Evolutionary conservation across 176 grass and related monocot genomes (phyloP).

Genomic region (Leersia perrieri): DNA sequence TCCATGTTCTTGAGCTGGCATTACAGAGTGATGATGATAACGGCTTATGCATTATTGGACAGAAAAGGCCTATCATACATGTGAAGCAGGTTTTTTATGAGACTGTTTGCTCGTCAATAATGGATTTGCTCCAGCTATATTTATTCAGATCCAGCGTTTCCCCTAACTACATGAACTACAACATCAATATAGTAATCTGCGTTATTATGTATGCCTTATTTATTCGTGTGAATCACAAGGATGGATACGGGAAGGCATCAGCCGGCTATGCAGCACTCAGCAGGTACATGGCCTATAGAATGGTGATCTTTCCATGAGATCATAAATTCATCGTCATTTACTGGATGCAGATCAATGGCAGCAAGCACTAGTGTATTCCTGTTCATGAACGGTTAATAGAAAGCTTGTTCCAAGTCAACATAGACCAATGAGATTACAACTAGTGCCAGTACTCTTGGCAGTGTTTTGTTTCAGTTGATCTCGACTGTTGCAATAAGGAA

Average conservation of each 20-base stretch:
- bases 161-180: neutral
- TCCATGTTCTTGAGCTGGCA: conserved; percentile 27
- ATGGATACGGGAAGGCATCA: neutral
- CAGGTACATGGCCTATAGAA: neutral
- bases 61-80: neutral
- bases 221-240: conserved; percentile 7
- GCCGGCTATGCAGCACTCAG: neutral
- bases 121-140: conserved; percentile 20
- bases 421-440: neutral
- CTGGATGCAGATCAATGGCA: neutral
- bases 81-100: conserved; percentile 22
- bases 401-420: neutral
- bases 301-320: conserved; percentile 6
- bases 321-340: neutral
- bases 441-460: neutral
- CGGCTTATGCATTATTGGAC: neutral
- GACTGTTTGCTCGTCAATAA: conserved; percentile 14
- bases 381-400: neutral
- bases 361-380: neutral
- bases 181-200: neutral
- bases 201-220: neutral
- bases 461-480: neutral
- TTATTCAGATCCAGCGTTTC: neutral
- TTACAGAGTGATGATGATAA: neutral
- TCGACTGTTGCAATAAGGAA: neutral